phyloP scores from a whole-genome alignment of 1,139 yeast species.

The Taphrina betulina region DNA sequence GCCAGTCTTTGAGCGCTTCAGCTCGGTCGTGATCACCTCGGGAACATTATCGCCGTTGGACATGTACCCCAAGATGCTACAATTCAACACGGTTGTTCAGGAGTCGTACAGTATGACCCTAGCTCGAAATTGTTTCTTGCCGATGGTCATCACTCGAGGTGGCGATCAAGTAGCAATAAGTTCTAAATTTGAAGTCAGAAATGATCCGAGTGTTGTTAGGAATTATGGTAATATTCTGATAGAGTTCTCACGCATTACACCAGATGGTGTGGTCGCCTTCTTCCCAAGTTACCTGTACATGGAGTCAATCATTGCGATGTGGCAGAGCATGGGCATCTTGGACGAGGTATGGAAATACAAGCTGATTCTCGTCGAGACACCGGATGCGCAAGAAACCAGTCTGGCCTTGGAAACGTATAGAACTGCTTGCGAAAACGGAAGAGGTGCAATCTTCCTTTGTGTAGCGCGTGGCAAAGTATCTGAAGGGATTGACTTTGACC shows the following conservation, averaged over 20 bases:
- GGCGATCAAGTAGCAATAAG: conserved; percentile 96
- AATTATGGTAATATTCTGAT: conserved; percentile 89
- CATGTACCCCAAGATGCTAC: conserved; percentile 97
- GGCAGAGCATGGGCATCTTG: conserved; percentile 97
- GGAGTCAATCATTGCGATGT: conserved; percentile 87
- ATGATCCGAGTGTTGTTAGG: conserved; percentile 95
- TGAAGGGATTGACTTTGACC: conserved; percentile 99
- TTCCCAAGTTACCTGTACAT: conserved; percentile 93
- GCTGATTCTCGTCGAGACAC: conserved; percentile 93
- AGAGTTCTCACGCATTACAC: conserved; percentile 91
- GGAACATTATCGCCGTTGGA: conserved; percentile 98
- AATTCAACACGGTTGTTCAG: conserved; percentile 90
- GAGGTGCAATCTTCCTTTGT: conserved; percentile 92
- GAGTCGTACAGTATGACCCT: conserved; percentile 95
- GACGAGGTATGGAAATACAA: conserved; percentile 99
- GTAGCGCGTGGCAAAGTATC: conserved; percentile 99
- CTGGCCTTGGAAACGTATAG: conserved; percentile 92
- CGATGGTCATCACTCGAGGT: conserved; percentile 94
- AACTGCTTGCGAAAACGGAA: conserved; percentile 93
- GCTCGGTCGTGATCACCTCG: conserved; percentile 91
- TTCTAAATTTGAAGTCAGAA: conserved; percentile 92
- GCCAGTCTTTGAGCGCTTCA: conserved; percentile 90
- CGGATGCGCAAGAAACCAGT: conserved; percentile 98
- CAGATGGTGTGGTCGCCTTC: conserved; percentile 97
- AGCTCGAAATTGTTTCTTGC: conserved; percentile 86